Base-by-base conservation (phyloP, 2,329 filamentous ascomycete genomes). In the Fusarium cyanostomum region DNA sequence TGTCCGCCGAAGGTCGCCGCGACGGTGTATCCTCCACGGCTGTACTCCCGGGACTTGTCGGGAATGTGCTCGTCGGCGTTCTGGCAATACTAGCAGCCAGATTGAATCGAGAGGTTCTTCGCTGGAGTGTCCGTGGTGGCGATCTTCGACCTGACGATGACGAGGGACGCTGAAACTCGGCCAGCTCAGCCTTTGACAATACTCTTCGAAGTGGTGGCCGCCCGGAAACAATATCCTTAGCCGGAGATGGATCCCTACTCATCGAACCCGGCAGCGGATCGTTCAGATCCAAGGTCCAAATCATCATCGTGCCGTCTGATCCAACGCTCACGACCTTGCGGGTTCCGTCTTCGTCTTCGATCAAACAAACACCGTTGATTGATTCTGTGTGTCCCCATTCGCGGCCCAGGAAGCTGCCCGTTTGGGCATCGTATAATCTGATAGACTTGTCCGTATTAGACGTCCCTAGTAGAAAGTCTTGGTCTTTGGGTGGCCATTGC, bases 401-500 rank as follows among this genome's bases (percentile, higher is more conserved):
- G 35, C 92, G 88, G 46, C 93, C 91, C 26, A 98, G 79, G 55
- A 99, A 89, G 2, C 81, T 79, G 8, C 94, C 94, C 37, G 86
- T 88, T 60, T 90, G 88, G 27, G 87, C 82, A 67, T 97, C 92
- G 71, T 99, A 99, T 13, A 99, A 80, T 31, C 95, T 85, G 53
- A 99, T 89, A 1, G 95, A 98, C 74, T 98, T 99, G 76, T 99
- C 95, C 1, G 92, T 97, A 68, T 94, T 94, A 8, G 94, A 97
- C 10, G 95, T 85, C n/a, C 92, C 94, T 15, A 95, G 84, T 48
- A 99, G 83, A 46, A 96, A 85, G 26, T 88, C 85, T 4, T 84
- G 77, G 35, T 80, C 87, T 74, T 75, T 82, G 39, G 77, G 84
- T 76, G 61, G 83, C 75, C 69, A 87, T 78, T 72, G 87, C 70